Evolutionary conservation across 495 filamentous ascomycete species (phyloP), one percentile per base, ranked within the genome.

Genomic region (Cercophora scortea): DNA sequence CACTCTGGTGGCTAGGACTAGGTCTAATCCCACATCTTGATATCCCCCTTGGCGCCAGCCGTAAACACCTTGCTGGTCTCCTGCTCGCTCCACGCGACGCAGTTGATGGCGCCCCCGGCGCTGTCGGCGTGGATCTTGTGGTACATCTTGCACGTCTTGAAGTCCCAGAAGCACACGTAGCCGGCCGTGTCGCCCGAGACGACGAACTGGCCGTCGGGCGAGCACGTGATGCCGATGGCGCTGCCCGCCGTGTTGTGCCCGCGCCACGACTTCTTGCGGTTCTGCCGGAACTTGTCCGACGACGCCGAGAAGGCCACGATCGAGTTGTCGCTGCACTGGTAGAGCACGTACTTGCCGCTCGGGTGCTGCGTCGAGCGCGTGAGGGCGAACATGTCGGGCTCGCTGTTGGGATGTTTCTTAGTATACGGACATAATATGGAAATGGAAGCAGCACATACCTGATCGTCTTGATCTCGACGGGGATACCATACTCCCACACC

Each of bases 91-190:
- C 91, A 98, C 67, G 86, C 85, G 44, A 89, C 73, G 59, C 83
- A 87, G 45, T 88, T 88, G 42, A 95, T 80, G 12, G 92, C 81
- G 6, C 85, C 83, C 42, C 88, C 85, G 49, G 84, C 81, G 33
- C 49, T 50, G 45, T 68, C 65, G 3, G 89, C 90, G 68, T 85
- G 74, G 49, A 98, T 80, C 80, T 97, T 97, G 69, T 93, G 87
- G 68, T 86, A 96, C 88, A 98, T 89, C 71, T 95, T 97, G 61
- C 91, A 90, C 38, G 89, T 96, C 81, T 97, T 98, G 83, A 88
- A 97, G 67, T 96, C 92, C 91, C 91, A 98, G 72, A 95, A 96
- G 68, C 88, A 96, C 42, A 92, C 83, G 59, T 79, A 96, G 18
- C 93, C 93, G 39, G 77, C 90, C 39, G 77, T 85, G 65, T 97